Conservation (phyloP, 805 yeast species). For the Candida patagonica region DNA sequence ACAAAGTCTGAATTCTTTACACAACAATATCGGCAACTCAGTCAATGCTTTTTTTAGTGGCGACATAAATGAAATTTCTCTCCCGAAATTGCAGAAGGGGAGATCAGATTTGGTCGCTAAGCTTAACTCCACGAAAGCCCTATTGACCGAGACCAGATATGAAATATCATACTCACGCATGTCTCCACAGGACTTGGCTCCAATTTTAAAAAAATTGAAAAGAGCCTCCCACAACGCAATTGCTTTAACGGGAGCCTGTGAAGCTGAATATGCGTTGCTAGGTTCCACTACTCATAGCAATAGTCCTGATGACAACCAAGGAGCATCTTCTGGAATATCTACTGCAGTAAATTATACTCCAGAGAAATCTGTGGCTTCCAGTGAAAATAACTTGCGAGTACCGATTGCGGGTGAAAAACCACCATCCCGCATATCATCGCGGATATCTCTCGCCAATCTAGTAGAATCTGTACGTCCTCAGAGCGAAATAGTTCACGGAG, state of each 20-base stretch:
- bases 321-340: too few species aligned
- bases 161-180: conserved; percentile 41
- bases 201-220: conserved; percentile 28
- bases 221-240: conserved; percentile 29
- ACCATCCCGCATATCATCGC: neutral
- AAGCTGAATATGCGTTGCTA: conserved; percentile 33
- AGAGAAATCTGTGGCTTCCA: too few species aligned
- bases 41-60: conserved; percentile 36
- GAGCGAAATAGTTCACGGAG: conserved; percentile 32
- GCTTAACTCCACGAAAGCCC: conserved; percentile 30
- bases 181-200: conserved; percentile 35
- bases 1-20: conserved; percentile 33
- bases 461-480: conserved; percentile 17
- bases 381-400: neutral
- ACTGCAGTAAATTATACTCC: too few species aligned
- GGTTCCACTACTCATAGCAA: too few species aligned
- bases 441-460: neutral
- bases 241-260: conserved; percentile 41
- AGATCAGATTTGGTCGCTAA: conserved; percentile 29
- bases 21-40: conserved; percentile 29
- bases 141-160: conserved; percentile 38
- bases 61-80: conserved; percentile 9
- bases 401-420: neutral
- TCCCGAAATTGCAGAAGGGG: conserved; percentile 29
- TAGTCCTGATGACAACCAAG: too few species aligned